Percentiles rank a stretch among this genome's conserved stretches.
These are phyloP conservation scores for Cladorrhinum samala DNA, from an alignment of 495 filamentous ascomycete genomes.

Conservation along the genomic window DNA sequence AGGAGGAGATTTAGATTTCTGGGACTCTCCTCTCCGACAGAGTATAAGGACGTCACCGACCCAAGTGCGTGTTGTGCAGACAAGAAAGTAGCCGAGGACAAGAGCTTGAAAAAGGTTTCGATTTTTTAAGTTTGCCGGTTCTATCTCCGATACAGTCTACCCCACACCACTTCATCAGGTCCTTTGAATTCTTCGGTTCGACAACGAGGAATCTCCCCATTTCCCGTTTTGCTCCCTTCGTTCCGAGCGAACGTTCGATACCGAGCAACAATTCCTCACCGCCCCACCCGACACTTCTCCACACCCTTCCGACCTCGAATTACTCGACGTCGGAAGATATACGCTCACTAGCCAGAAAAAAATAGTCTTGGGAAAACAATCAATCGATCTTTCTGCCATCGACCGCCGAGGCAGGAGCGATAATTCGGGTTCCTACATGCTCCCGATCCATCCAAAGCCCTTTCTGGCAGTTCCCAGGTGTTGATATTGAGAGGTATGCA, in stretches of 20 bases:
- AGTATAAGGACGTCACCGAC: conserved; percentile 27
- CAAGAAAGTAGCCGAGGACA: conserved; percentile 11
- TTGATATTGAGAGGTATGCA: conserved; percentile 31
- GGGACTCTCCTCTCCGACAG: conserved; percentile 26
- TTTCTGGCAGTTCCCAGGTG: conserved; percentile 27
- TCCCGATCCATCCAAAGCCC: conserved; percentile 24
- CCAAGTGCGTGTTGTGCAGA: conserved; percentile 17
- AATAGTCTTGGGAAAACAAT: conserved; percentile 1
- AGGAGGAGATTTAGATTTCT: conserved; percentile 34
- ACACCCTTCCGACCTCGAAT: conserved; percentile 10
- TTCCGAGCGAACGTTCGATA: conserved; percentile 18
- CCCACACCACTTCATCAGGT: conserved; percentile 12
- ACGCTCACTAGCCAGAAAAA: conserved; percentile 7
- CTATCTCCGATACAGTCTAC: conserved; percentile 2
- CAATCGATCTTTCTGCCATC: conserved; percentile 2
- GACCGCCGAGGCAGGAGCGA: conserved; percentile 6
- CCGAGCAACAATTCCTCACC: conserved; percentile 13
- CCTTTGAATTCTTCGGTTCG: conserved; percentile 32
- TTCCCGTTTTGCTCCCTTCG: conserved; percentile 26
- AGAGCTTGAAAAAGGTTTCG: conserved; percentile 13
- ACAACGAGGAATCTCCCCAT: conserved; percentile 30
- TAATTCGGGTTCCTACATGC: conserved; percentile 26
- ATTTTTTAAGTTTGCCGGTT: conserved; percentile 13
- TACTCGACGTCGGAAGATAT: too few species aligned
- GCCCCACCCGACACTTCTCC: background rate